Evolutionary conservation across 345 rosid species (phyloP).

Genomic region (Lepidium africanum): DNA sequence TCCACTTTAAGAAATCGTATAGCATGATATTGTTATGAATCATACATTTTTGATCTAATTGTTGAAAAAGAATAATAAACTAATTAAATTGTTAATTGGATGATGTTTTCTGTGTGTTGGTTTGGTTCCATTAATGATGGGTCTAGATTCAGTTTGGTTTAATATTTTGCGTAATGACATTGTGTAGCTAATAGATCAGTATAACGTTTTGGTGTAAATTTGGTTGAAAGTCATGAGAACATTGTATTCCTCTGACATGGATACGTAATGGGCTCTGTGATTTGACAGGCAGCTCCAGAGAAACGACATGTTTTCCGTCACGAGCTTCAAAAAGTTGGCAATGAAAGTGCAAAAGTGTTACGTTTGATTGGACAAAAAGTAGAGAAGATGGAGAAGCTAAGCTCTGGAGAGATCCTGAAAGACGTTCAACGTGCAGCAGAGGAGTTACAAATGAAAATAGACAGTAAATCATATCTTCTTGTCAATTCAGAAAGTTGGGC

Average conservation of each 20-base stretch:
- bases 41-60: too few relatives aligned
- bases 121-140: too few relatives aligned
- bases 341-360: slow-evolving; percentile 39
- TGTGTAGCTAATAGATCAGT: too few relatives aligned
- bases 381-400: slow-evolving; percentile 40
- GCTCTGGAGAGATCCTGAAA: slow-evolving; percentile 40
- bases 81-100: too few relatives aligned
- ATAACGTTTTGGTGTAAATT: neutral
- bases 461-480: slow-evolving; percentile 51
- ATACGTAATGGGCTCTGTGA: neutral
- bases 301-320: slow-evolving; percentile 46
- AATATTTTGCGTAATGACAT: too few relatives aligned
- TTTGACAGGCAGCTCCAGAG: slow-evolving; percentile 62
- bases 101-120: too few relatives aligned
- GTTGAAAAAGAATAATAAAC: too few relatives aligned
- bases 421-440: slow-evolving; percentile 67
- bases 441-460: slow-evolving; percentile 60
- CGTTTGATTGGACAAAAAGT: slow-evolving; percentile 38
- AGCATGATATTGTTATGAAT: too few relatives aligned
- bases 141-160: too few relatives aligned
- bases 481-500: slow-evolving; percentile 70
- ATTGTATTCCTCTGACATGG: neutral
- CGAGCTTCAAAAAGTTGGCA: slow-evolving; percentile 43
- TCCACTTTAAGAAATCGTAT: too few relatives aligned
- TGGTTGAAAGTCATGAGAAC: neutral